Base-by-base conservation (phyloP, 169 alveolate genomes). In the Cryptosporidium felis region DNA sequence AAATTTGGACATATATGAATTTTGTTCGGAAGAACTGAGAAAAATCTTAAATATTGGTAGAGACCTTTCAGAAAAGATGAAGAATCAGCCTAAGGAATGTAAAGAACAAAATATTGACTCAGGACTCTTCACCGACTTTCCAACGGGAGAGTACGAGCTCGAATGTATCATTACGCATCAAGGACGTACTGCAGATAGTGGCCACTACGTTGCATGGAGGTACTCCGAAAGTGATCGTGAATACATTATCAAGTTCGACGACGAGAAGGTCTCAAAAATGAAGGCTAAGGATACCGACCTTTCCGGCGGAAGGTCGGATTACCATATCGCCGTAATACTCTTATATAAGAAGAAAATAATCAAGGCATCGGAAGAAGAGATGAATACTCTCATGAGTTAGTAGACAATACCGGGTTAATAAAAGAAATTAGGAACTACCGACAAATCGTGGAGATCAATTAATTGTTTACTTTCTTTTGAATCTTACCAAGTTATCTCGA, bases 161-260 rank as follows among this genome's bases (percentile, higher is more conserved):
- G 92, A 95, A 42, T 95, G 97, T 12, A 95, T 96, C 16, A 95
- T 97, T 18, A 96, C 99, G 36, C 99, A 97, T 82, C 97, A 96
- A 91, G 99, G 99, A 14, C 93, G 99, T 88, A 93, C 98, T 36
- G 97, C 98, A 49, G 99, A 96, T 74, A 95, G 98, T 44, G 99
- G 99, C 1, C 99, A 97, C 89, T 97, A 97, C 89, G 96, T 97
- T 46, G 98, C 98, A 28, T 97, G 99, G 99, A 74, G 85, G 36
- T 49, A 74, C 36, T 74, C 74, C 36, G 60, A 51, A 9, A 32
- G 56, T 30, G 67, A 74, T 14, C 66, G 74, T 2, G 85, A 74
- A 41, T 74, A 74, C 67, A 49, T 74, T 2, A 51, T 91, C 44
- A 94, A 94, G 90, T 93, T 92, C 80, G 97, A 94, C 80, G 97